A percentile compares a stretch with the other conserved stretches of the same genome.
Conservation (phyloP, 2,329 filamentous ascomycete genomes). For the Aspergillus brasiliensis region DNA sequence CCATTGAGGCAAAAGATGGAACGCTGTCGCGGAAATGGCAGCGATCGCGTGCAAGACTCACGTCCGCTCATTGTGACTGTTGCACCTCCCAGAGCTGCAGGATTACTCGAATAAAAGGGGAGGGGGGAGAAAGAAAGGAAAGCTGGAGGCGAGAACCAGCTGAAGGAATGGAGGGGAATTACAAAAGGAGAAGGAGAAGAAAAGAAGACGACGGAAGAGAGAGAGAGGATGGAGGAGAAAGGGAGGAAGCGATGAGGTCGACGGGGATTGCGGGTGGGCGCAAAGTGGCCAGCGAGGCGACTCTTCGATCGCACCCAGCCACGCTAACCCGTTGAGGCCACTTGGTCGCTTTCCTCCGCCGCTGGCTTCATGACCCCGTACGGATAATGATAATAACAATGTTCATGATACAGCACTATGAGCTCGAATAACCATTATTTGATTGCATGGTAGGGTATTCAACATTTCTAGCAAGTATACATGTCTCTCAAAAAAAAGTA, state of each 20-base stretch:
- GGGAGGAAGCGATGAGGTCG: slow-evolving; percentile 27
- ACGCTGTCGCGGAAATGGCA: slow-evolving; percentile 21
- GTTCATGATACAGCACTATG: too few relatives aligned
- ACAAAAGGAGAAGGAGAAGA: slow-evolving; percentile 28
- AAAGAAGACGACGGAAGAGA: slow-evolving; percentile 24
- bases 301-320: slow-evolving; percentile 34
- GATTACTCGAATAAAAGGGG: slow-evolving; percentile 21
- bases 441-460: not conserved
- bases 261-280: slow-evolving; percentile 31
- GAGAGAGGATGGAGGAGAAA: slow-evolving; percentile 24
- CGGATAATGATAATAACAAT: too few relatives aligned
- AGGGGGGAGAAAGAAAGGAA: slow-evolving; percentile 28
- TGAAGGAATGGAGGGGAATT: slow-evolving; percentile 33
- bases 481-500: not conserved
- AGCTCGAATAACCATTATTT: not conserved
- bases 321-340: slow-evolving; percentile 42
- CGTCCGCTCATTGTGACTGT: slow-evolving; percentile 60
- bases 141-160: slow-evolving; percentile 38
- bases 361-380: too few relatives aligned
- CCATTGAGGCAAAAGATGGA: slow-evolving; percentile 27
- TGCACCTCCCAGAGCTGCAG: slow-evolving; percentile 35
- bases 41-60: slow-evolving; percentile 49
- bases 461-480: not conserved
- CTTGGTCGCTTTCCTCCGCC: slow-evolving; percentile 37
- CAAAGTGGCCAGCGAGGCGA: slow-evolving; percentile 41